Conservation (phyloP, 108 stramenopile genomes). For the Fragilaria crotonensis region DNA sequence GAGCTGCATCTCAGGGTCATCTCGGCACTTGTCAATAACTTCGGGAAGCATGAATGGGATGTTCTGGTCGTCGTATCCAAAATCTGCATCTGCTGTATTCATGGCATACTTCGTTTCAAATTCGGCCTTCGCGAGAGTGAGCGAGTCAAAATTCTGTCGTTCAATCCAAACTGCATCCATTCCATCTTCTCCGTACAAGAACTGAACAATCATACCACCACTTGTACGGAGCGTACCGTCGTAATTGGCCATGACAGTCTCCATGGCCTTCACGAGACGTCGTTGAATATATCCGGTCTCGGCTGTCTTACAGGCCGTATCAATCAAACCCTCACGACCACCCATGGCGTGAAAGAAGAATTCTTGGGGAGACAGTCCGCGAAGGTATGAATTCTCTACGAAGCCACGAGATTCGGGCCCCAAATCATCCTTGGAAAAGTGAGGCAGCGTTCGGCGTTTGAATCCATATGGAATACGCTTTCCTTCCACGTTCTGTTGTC, state of each 20-base stretch:
- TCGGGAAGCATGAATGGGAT: slow-evolving; percentile 78
- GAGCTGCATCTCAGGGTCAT: slow-evolving; percentile 80
- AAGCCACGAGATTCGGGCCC: slow-evolving; percentile 98
- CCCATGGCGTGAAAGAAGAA: slow-evolving; percentile 99
- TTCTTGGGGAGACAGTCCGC: slow-evolving; percentile 96
- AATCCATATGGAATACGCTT: slow-evolving; percentile 99
- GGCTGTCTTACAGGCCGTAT: slow-evolving; percentile 99
- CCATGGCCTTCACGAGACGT: slow-evolving; percentile 98
- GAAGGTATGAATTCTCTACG: slow-evolving; percentile 98
- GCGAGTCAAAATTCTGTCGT: slow-evolving; percentile 86
- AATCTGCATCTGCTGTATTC: slow-evolving; percentile 72
- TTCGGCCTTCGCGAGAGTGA: slow-evolving; percentile 68
- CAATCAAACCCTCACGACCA: slow-evolving; percentile 97
- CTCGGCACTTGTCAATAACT: slow-evolving; percentile 77
- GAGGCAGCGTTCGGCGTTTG: slow-evolving; percentile 93
- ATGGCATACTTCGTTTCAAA: slow-evolving; percentile 74
- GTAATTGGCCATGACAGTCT: slow-evolving; percentile 95
- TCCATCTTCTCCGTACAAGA: slow-evolving; percentile 99
- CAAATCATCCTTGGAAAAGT: slow-evolving; percentile 98
- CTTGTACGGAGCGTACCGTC: slow-evolving; percentile 95
- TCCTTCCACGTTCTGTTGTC: slow-evolving; percentile 99
- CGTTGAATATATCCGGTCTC: slow-evolving; percentile 99
- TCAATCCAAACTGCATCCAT: slow-evolving; percentile 99
- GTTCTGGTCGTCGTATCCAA: slow-evolving; percentile 76
- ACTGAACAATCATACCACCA: slow-evolving; percentile 92